Base-by-base conservation (phyloP, 192 early-diverging fungal species). In the Coemansia interrupta region DNA sequence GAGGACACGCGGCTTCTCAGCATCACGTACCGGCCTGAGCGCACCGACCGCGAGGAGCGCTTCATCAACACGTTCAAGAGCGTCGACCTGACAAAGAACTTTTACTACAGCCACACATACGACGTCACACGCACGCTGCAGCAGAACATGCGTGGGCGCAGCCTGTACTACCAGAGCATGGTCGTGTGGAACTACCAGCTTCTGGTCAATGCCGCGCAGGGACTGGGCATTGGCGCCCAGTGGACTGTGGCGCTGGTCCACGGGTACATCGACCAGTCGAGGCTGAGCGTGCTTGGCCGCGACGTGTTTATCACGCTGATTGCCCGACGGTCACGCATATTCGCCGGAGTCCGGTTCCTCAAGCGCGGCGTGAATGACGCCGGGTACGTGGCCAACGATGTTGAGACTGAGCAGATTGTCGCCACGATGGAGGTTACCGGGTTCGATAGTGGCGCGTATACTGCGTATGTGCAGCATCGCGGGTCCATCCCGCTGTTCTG, bases 391-490 rank as follows among this genome's bases (percentile, higher is more conserved):
- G 96, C 96, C 10, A 99, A 99, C 68, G 96, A 99, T 57, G 95
- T 99, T 1, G 96, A 99, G 75, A 94, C 94, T 1, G 96, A 99
- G 72, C 96, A 99, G 70, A 97, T 99, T 60, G 95, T 97, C 0
- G 78, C 88, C 20, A 94, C 95, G 54, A 88, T 92, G 79, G 86
- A 87, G 18, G 87, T 92, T 6, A 97, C 94, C 1, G 92, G 90
- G 10, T 95, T 98, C 49, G 84, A 87, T 60, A 90, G 85, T 60
- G 91, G 92, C 4, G 59, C 79, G 13, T 96, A 93, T 66, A 94
- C 93, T 0, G 90, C 94, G 0, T 97, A 94, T 83, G 85, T 99
- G 7, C 96, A 99, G 74, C 96, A 99, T 51, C 87, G 96, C 29
- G 96, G 96, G 0, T 95, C 92, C 0, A 99, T 99, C 52, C 96